Conservation (phyloP, 495 filamentous ascomycete genomes). For the Aspergillus steynii region DNA sequence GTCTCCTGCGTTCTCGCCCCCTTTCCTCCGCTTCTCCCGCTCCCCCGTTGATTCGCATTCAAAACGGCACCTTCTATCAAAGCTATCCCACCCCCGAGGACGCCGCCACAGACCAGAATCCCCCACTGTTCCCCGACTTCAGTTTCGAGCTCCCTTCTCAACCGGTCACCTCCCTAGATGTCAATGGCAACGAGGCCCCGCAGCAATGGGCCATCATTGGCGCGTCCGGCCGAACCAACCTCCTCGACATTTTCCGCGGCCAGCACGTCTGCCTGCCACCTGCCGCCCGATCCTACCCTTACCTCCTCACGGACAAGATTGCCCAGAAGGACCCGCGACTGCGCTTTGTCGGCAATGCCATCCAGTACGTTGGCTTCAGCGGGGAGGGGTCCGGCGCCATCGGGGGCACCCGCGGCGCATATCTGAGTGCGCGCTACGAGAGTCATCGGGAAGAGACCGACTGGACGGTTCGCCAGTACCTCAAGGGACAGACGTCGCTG, state of each 20-base stretch:
- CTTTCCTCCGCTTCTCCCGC: conserved; percentile 6
- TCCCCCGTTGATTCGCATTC: conserved; percentile 68
- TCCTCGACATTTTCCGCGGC: conserved; percentile 74
- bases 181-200: conserved; percentile 7
- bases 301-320: conserved; percentile 65
- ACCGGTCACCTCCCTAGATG: conserved; percentile 13
- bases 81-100: conserved; percentile 62
- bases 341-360: conserved; percentile 60
- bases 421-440: conserved; percentile 92
- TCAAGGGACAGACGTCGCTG: conserved; percentile 73
- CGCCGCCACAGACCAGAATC: conserved; percentile 35
- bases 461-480: conserved; percentile 76
- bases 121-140: conserved; percentile 67
- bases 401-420: conserved; percentile 65
- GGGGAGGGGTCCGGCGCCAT: conserved; percentile 58
- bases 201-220: conserved; percentile 78
- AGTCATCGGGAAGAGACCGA: conserved; percentile 82
- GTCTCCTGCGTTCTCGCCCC: not conserved
- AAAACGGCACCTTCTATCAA: conserved; percentile 78
- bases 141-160: conserved; percentile 63
- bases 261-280: conserved; percentile 72
- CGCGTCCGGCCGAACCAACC: conserved; percentile 68
- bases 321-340: conserved; percentile 52
- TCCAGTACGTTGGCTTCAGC: conserved; percentile 81
- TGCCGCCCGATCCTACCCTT: conserved; percentile 70